These are phyloP conservation scores for Aspergillus flavus DNA, from an alignment of 2,329 filamentous ascomycete genomes.

Conservation along the genomic window DNA sequence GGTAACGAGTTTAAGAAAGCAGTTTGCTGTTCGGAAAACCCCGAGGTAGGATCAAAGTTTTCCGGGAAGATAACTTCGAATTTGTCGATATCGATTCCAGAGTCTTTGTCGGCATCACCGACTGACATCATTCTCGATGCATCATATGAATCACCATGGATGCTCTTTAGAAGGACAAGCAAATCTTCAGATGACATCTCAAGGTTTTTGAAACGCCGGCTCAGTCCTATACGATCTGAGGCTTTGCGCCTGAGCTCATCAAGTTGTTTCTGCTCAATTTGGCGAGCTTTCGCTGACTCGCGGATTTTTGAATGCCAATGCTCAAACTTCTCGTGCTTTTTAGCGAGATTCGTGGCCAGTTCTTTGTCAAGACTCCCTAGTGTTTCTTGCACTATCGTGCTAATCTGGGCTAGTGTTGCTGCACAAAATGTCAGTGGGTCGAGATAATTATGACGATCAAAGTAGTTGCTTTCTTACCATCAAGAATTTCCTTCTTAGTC, in stretches of 20 bases:
- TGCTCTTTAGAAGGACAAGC: conserved; percentile 55
- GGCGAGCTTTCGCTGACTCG: conserved; percentile 75
- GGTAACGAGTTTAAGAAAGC: conserved; percentile 58
- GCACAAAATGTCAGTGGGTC: conserved; percentile 35
- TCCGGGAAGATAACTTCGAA: conserved; percentile 43
- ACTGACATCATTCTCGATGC: conserved; percentile 49
- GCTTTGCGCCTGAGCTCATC: conserved; percentile 70
- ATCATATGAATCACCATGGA: conserved; percentile 49
- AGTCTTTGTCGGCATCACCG: conserved; percentile 52
- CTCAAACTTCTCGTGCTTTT: conserved; percentile 83
- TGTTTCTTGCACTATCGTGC: conserved; percentile 75
- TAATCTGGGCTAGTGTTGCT: conserved; percentile 43
- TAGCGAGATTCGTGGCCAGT: conserved; percentile 77
- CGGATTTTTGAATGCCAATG: conserved; percentile 78
- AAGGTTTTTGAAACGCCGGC: conserved; percentile 76
- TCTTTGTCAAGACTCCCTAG: conserved; percentile 76
- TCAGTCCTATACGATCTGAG: conserved; percentile 65
- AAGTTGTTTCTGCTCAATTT: conserved; percentile 73
- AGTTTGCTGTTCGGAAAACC: conserved; percentile 43
- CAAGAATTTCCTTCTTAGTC: conserved; percentile 49
- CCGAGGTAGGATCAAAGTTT: conserved; percentile 44
- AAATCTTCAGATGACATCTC: conserved; percentile 73
- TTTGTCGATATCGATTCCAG: conserved; percentile 37
- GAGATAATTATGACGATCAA: neutral
- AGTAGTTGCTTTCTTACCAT: conserved; percentile 35